Evolutionary conservation across 805 yeast genomes (phyloP), one percentile per base, ranked within the genome.

Genomic region (Jamesozyma lodderae): DNA sequence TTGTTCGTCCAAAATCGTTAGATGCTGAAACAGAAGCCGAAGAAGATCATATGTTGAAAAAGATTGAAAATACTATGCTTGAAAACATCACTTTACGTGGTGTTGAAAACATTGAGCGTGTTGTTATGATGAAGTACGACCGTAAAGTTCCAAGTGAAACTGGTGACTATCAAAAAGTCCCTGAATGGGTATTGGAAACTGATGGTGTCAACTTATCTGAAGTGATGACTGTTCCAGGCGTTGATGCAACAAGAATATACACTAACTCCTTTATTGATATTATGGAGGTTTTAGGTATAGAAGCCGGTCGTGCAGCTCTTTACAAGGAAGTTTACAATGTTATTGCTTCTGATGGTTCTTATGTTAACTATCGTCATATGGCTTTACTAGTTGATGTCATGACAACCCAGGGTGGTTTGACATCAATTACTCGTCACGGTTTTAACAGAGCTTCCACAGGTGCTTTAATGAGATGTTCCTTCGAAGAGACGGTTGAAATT

Each of bases 401-500:
- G 99, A 92, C 99, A 2, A 84, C 95, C 28, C 81, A 95, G 58
- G 99, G 99, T 56, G 95, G 90, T 59, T 72, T 92, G 63, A 90
- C 94, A 84, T 97, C 99, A 29, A 88, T 92, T 55, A 90, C 97
- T 31, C 94, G 99, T 75, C 98, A 92, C 60, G 99, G 99, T 75
- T 90, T 92, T 66, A 92, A 92, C 66, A 81, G 99, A 67, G 83
- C 95, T 27, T 96, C 92, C 49, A 92, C 99, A 22, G 99, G 99
- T 66, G 98, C 98, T 2, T 73, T 92, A 58, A 92, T 92, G 99
- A 79, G 99, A 66, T 92, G 96, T 70, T 90, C 98, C 31, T 92
- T 92, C 69, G 99, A 92, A 67, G 99, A 92, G 64, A 92, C 99
- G 6, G 99, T 92, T 30, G 99, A 92, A 67, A 92, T 92, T 55